Base-by-base conservation (phyloP, 2,329 filamentous ascomycete genomes). In the Pseudohalonectria lignicola region DNA sequence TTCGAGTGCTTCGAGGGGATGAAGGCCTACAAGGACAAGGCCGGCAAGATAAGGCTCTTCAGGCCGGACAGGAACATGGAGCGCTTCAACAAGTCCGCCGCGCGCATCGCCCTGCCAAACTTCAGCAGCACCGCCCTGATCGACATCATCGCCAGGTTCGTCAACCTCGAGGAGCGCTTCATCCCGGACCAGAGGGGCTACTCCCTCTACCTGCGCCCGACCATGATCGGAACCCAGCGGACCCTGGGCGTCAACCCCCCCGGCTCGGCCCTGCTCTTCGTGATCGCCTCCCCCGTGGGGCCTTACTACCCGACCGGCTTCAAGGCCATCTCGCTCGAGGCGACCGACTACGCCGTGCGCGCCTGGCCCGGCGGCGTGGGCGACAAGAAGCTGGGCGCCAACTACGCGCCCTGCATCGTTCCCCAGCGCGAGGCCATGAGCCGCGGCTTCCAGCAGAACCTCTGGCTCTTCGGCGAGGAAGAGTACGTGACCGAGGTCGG, bases 341-440 rank as follows among this genome's bases (percentile, higher is more conserved):
- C 92, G 19, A 96, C 92, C 38, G 84, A 94, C 64, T 94, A 95
- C 61, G 90, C 90, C 39, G 87, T 95, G 44, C 86, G 92, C 48
- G 92, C 92, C 41, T 98, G 92, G 92, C 92, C 92, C 34, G 92
- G 92, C 43, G 92, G 92, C 56, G 90, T 95, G 23, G 92, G 92
- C 51, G 87, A 96, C 69, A 94, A 92, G 77, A 98, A 98, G 69
- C 79, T 98, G 25, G 92, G 92, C 44, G 92, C 90, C 54, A 98
- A 98, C 74, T 98, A 98, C 60, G 92, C 92, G n/a, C 92, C 92
- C 5, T 96, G 92, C 67, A 90, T 98, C 53, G 69, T 96, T n/a
- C 92, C 92, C 15, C 92, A 98, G 65, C 76, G 92, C 52, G 77
- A 94, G 63, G 92, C 92, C 31, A 86, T 87, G 33, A 83, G 79